These are phyloP conservation scores for Mycocalia duriaeana DNA, from an alignment of 1,284 basidiomycete species.

Conservation along the genomic window DNA sequence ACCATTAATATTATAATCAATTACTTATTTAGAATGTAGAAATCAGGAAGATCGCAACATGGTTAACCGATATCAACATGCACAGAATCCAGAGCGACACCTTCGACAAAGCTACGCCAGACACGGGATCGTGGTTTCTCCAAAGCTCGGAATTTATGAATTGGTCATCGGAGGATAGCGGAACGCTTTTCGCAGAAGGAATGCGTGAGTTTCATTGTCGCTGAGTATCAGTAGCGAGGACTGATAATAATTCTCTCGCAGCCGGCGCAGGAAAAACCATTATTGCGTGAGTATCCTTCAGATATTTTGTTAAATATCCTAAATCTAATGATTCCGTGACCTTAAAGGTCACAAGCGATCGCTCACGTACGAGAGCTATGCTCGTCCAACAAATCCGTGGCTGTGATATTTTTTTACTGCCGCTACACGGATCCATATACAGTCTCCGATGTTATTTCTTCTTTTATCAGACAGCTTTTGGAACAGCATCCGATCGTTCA, in stretches of 20 bases:
- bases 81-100: neutral
- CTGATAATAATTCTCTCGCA: neutral
- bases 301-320: neutral
- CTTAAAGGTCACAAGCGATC: conserved; percentile 6
- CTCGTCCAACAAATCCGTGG: neutral
- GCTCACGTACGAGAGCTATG: neutral
- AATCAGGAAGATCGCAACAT: neutral
- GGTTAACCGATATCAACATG: neutral
- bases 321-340: neutral
- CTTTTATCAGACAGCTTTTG: conserved; percentile 6
- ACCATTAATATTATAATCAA: too few species aligned
- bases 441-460: neutral
- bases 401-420: conserved; percentile 6
- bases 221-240: neutral
- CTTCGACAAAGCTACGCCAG: neutral
- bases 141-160: neutral
- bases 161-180: neutral
- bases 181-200: neutral
- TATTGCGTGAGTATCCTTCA: neutral
- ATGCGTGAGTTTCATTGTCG: neutral
- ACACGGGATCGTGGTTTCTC: neutral
- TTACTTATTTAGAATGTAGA: too few species aligned
- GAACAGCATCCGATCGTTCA: neutral
- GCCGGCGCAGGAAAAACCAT: neutral
- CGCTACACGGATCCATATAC: conserved; percentile 6